Percentiles rank a stretch among this genome's conserved stretches.
Evolutionary conservation across 2,329 filamentous ascomycete species (phyloP).

Genomic region (Colletotrichum incanum): DNA sequence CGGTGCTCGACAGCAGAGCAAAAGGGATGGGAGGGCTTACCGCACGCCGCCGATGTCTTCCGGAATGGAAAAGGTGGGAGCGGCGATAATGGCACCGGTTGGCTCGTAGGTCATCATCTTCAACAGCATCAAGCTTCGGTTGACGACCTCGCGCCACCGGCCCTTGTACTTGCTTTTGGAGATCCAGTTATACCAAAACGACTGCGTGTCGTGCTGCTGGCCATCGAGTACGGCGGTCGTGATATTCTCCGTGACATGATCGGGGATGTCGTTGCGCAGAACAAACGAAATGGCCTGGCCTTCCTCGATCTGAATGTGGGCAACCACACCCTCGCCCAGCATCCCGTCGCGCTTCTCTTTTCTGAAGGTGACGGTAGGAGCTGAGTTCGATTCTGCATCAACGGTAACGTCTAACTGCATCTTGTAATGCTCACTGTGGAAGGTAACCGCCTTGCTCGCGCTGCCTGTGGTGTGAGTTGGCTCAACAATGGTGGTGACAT

Average conservation of each 20-base stretch:
- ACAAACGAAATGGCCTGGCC: slow-evolving; percentile 80
- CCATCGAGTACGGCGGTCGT: slow-evolving; percentile 71
- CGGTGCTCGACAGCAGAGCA: background rate
- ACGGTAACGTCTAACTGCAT: slow-evolving; percentile 79
- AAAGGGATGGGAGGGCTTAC: slow-evolving; percentile 47
- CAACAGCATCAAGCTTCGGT: slow-evolving; percentile 79
- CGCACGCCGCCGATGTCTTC: slow-evolving; percentile 78
- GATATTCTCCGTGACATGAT: slow-evolving; percentile 72
- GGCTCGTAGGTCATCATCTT: slow-evolving; percentile 86
- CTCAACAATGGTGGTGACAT: slow-evolving; percentile 71
- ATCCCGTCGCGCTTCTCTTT: slow-evolving; percentile 67
- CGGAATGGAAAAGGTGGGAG: slow-evolving; percentile 83
- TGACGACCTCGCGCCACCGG: slow-evolving; percentile 80
- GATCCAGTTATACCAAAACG: slow-evolving; percentile 83
- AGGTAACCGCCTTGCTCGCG: slow-evolving; percentile 74
- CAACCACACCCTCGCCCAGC: slow-evolving; percentile 75
- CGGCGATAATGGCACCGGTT: slow-evolving; percentile 82
- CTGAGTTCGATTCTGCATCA: slow-evolving; percentile 67
- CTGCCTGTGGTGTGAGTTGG: slow-evolving; percentile 57
- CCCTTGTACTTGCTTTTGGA: slow-evolving; percentile 79
- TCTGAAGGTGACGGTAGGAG: slow-evolving; percentile 69
- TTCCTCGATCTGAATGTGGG: slow-evolving; percentile 72
- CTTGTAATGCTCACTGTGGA: slow-evolving; percentile 71
- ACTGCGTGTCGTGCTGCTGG: slow-evolving; percentile 79
- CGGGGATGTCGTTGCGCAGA: slow-evolving; percentile 73